These are phyloP conservation scores for Mallotus japonicus DNA, from an alignment of 441 rosid species.

Conservation along the genomic window DNA sequence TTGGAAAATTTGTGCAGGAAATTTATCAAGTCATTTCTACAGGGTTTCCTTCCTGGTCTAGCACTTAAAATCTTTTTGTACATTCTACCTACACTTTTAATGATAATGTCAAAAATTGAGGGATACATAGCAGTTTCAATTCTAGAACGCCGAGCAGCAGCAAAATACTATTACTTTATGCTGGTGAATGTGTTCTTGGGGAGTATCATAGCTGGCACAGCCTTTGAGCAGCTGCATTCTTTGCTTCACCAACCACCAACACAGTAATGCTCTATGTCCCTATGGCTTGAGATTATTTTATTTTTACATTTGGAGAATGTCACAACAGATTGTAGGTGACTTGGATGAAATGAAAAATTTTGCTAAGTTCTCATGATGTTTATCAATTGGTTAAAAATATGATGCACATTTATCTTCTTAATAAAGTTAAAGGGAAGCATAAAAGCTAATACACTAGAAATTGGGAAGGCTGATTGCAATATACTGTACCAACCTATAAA, in stretches of 20 bases:
- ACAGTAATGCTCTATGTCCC: slow-evolving; percentile 50
- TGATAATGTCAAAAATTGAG: slow-evolving; percentile 93
- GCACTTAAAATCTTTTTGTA: slow-evolving; percentile 81
- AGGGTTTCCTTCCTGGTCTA: slow-evolving; percentile 95
- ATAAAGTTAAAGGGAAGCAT: neutral
- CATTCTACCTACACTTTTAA: slow-evolving; percentile 66
- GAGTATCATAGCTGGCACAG: slow-evolving; percentile 88
- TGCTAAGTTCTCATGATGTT: neutral
- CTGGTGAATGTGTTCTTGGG: slow-evolving; percentile 97
- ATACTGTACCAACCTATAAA: neutral
- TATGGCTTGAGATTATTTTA: slow-evolving; percentile 10
- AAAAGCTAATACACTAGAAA: neutral
- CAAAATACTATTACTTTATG: slow-evolving; percentile 92
- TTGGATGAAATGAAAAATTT: neutral
- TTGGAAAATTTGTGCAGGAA: slow-evolving; percentile 48
- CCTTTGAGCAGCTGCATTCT: slow-evolving; percentile 80
- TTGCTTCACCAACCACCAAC: slow-evolving; percentile 89
- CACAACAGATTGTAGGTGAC: slow-evolving; percentile 1
- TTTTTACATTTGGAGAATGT: slow-evolving; percentile 1
- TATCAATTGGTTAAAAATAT: neutral
- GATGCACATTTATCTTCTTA: neutral
- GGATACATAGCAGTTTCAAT: slow-evolving; percentile 76
- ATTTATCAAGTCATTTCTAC: slow-evolving; percentile 90
- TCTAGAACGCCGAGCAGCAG: slow-evolving; percentile 79
- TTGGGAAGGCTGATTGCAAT: neutral